Evolutionary conservation across 768 basidiomycete species (phyloP).

Genomic region (Boletus rubescentipes): DNA sequence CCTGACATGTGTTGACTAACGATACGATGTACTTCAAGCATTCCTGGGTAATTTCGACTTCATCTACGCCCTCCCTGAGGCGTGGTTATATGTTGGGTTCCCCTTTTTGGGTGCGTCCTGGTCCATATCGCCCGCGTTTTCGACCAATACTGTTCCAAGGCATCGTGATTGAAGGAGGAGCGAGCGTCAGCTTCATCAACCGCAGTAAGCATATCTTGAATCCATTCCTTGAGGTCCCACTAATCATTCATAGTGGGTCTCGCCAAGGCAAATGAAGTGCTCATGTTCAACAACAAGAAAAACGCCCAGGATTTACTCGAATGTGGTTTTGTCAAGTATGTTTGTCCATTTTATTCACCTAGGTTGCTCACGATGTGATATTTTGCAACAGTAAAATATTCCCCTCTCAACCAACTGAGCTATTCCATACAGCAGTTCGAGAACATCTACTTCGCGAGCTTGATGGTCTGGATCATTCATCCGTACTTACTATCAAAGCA

Average conservation of each 20-base stretch:
- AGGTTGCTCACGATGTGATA: background rate
- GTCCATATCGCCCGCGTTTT: background rate
- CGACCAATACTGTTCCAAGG: conserved; percentile 37
- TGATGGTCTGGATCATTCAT: conserved; percentile 53
- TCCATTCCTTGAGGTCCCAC: background rate
- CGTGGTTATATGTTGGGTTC: conserved; percentile 67
- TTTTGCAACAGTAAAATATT: conserved; percentile 52
- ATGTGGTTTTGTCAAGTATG: conserved; percentile 66
- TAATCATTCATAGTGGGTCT: conserved; percentile 53
- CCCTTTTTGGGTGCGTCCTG: conserved; percentile 51
- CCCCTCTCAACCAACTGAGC: conserved; percentile 47
- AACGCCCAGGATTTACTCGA: conserved; percentile 53
- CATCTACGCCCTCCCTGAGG: conserved; percentile 60
- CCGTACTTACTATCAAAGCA: conserved; percentile 51
- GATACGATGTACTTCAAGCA: conserved; percentile 35
- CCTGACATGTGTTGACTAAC: background rate
- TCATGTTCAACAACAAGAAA: conserved; percentile 70
- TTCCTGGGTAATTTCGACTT: conserved; percentile 76
- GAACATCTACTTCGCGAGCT: conserved; percentile 52
- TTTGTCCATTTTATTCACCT: background rate
- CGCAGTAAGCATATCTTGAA: conserved; percentile 44
- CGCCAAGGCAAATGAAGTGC: conserved; percentile 67
- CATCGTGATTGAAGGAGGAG: conserved; percentile 65
- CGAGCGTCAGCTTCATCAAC: conserved; percentile 68
- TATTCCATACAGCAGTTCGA: conserved; percentile 55